Evolutionary conservation across 2,329 filamentous ascomycete species (phyloP).

Genomic region (Colletotrichum chlorophyti): DNA sequence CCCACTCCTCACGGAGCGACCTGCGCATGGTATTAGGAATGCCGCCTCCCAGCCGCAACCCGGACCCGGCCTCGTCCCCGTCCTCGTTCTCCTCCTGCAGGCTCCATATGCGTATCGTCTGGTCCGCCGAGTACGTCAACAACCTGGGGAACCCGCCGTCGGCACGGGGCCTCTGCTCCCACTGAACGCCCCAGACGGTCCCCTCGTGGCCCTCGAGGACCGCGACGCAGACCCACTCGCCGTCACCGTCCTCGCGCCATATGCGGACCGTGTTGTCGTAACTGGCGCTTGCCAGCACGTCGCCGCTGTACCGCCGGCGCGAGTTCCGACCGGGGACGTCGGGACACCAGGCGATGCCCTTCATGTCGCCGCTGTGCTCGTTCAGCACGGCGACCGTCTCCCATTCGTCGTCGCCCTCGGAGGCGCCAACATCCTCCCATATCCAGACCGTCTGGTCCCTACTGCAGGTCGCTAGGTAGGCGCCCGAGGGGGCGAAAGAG

Average conservation of each 20-base stretch:
- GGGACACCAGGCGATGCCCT: constrained; percentile 91
- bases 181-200: constrained; percentile 91
- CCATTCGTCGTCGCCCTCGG: constrained; percentile 88
- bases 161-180: constrained; percentile 56
- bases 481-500: constrained; percentile 75
- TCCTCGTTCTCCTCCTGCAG: constrained; percentile 60
- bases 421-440: constrained; percentile 85
- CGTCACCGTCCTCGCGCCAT: constrained; percentile 88
- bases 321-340: constrained; percentile 59
- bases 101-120: constrained; percentile 80
- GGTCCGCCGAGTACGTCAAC: constrained; percentile 85
- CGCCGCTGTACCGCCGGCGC: constrained; percentile 57
- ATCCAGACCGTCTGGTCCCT: constrained; percentile 97
- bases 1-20: constrained; percentile 82
- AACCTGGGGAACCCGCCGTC: constrained; percentile 64
- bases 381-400: constrained; percentile 95
- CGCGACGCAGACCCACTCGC: constrained; percentile 90
- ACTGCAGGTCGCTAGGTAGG: constrained; percentile 86
- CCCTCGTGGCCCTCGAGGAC: constrained; percentile 80
- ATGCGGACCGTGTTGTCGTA: constrained; percentile 92
- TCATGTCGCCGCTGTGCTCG: constrained; percentile 95
- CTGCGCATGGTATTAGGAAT: constrained; percentile 92
- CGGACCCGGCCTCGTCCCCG: constrained; percentile 36
- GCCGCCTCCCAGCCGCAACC: constrained; percentile 52
- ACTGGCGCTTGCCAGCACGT: constrained; percentile 86